These are phyloP conservation scores for Furcasterigmium furcatum DNA, from an alignment of 2,329 filamentous ascomycete species.

Conservation along the genomic window DNA sequence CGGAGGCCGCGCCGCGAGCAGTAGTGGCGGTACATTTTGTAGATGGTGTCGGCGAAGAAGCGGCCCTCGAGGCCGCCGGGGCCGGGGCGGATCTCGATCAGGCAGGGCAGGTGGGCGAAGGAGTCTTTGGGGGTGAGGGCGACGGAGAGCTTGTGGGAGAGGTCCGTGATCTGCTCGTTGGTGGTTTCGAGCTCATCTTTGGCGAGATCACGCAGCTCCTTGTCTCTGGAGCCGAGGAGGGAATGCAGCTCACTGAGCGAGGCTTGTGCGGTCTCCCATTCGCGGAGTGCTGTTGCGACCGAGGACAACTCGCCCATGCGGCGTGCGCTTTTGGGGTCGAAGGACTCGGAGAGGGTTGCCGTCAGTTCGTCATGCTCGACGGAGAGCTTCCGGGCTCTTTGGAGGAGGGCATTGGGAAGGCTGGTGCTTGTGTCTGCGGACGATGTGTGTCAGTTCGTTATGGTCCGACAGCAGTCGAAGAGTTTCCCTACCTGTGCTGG, in stretches of 20 bases:
- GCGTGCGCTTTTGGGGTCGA: constrained; percentile 55
- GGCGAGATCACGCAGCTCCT: constrained; percentile 74
- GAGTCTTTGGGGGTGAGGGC: constrained; percentile 84
- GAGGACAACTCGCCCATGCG: constrained; percentile 58
- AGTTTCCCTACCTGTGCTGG: constrained; percentile 37
- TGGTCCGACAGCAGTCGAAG: neutral
- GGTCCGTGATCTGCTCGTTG: constrained; percentile 53
- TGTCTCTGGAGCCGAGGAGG: constrained; percentile 49
- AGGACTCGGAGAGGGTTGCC: constrained; percentile 45
- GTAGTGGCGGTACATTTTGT: constrained; percentile 85
- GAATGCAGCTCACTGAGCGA: constrained; percentile 51
- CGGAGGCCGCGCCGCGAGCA: constrained; percentile 68
- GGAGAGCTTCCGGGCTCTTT: constrained; percentile 55
- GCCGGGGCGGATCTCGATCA: constrained; percentile 88
- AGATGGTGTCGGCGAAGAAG: constrained; percentile 81
- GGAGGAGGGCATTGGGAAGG: constrained; percentile 54
- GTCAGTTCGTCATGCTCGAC: constrained; percentile 56
- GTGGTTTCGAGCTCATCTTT: constrained; percentile 77
- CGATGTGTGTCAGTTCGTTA: constrained; percentile 1
- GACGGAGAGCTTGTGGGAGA: constrained; percentile 68
- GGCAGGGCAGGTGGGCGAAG: constrained; percentile 84
- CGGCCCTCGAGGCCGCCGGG: constrained; percentile 89
- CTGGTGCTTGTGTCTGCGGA: constrained; percentile 24
- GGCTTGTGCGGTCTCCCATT: constrained; percentile 53
- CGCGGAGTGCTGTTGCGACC: constrained; percentile 53